phyloP scores from a whole-genome alignment of 257 asterid genomes.

The Coffea canephora region DNA sequence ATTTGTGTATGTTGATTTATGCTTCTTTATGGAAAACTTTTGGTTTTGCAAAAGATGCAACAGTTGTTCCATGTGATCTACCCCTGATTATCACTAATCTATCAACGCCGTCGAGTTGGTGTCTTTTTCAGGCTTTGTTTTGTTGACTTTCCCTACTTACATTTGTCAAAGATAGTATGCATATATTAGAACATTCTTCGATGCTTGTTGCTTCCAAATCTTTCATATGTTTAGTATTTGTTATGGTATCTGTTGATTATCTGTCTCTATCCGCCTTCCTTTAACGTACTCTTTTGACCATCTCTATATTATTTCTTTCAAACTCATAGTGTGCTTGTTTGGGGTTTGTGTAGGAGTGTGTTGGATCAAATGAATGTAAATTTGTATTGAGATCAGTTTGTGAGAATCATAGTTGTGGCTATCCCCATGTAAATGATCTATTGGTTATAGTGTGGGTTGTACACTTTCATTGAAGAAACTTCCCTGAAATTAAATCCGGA shows the following conservation, averaged over 20 bases:
- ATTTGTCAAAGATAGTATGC: neutral
- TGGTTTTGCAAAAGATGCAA: neutral
- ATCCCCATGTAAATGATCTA: neutral
- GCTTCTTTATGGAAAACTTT: neutral
- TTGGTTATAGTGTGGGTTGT: neutral
- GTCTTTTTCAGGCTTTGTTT: neutral
- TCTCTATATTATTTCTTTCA: neutral
- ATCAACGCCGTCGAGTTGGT: neutral
- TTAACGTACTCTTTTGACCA: neutral
- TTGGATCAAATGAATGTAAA: neutral
- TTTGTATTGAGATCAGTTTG: neutral
- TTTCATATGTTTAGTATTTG: neutral
- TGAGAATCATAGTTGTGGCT: neutral
- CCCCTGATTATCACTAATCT: neutral
- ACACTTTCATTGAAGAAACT: neutral
- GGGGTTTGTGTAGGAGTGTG: neutral
- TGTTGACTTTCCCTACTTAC: neutral
- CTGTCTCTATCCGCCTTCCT: neutral
- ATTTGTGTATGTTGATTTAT: neutral
- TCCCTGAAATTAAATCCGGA: neutral
- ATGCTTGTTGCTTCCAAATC: neutral
- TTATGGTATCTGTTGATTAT: neutral
- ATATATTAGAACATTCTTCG: neutral
- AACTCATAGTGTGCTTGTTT: neutral
- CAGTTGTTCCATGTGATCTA: conserved; percentile 1